Conservation (phyloP, 352 stramenopile genomes). For the Aphanomyces invadans region DNA sequence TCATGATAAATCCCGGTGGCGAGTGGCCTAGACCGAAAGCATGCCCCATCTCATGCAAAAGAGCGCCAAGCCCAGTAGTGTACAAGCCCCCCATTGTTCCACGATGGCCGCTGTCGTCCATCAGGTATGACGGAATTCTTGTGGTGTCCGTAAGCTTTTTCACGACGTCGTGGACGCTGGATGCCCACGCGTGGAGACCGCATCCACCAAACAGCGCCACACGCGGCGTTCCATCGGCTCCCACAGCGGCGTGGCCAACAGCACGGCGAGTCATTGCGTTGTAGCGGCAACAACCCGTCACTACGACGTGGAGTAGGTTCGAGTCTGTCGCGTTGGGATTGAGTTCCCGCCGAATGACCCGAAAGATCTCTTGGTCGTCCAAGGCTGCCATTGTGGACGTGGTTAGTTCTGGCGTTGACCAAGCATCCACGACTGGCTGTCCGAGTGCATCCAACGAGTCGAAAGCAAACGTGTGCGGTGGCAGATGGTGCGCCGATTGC, state of each 20-base stretch:
- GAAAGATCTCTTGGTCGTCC: neutral
- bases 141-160: neutral
- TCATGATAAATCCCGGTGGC: neutral
- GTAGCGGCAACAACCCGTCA: neutral
- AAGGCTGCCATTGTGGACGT: neutral
- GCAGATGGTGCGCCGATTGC: neutral
- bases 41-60: neutral
- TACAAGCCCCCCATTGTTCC: neutral
- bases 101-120: neutral
- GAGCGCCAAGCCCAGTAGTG: neutral
- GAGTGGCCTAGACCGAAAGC: neutral
- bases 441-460: neutral
- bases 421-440: neutral
- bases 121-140: neutral
- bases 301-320: neutral
- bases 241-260: neutral
- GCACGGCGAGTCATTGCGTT: neutral
- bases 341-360: neutral
- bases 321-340: no score
- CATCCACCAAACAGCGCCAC: neutral
- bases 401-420: neutral
- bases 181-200: neutral
- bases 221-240: neutral
- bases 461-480: neutral
- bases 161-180: neutral